A percentile compares a stretch with the other conserved stretches of the same genome.
phyloP scores from a whole-genome alignment of 495 filamentous ascomycete genomes.

The Trichocladium antarcticum region DNA sequence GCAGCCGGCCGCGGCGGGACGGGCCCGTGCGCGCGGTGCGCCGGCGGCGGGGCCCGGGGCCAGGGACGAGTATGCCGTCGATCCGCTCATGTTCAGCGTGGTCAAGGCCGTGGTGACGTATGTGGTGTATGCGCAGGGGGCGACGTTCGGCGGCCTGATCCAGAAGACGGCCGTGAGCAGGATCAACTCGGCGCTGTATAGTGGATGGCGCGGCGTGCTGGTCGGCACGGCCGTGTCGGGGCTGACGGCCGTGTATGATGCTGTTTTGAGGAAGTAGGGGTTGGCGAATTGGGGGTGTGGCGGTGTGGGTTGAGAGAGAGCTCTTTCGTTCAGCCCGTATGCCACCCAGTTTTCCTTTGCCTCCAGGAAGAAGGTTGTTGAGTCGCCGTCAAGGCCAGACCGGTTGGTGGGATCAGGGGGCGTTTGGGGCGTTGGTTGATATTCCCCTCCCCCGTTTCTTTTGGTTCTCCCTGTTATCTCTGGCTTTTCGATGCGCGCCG shows the following conservation, averaged over 20 bases:
- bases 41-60: background rate
- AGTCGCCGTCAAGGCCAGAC: background rate
- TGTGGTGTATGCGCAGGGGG: constrained; percentile 62
- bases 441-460: background rate
- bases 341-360: background rate
- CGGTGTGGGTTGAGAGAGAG: no score
- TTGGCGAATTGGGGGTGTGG: no score
- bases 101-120: constrained; percentile 71
- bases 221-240: constrained; percentile 60
- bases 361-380: no score
- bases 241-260: constrained; percentile 69
- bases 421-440: constrained; percentile 3
- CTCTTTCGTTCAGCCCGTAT: background rate
- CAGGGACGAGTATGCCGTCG: constrained; percentile 45
- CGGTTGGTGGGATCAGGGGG: background rate
- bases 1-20: constrained; percentile 14
- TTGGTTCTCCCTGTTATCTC: background rate
- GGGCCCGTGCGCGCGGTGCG: no score
- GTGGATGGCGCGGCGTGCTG: constrained; percentile 57
- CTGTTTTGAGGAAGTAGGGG: constrained; percentile 66
- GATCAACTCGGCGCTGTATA: constrained; percentile 59
- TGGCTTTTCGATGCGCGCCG: background rate
- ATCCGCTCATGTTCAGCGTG: constrained; percentile 82
- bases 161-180: constrained; percentile 44
- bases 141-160: constrained; percentile 53